Base-by-base conservation (phyloP, 2,329 filamentous ascomycete species). In the Botrytis fragariae region DNA sequence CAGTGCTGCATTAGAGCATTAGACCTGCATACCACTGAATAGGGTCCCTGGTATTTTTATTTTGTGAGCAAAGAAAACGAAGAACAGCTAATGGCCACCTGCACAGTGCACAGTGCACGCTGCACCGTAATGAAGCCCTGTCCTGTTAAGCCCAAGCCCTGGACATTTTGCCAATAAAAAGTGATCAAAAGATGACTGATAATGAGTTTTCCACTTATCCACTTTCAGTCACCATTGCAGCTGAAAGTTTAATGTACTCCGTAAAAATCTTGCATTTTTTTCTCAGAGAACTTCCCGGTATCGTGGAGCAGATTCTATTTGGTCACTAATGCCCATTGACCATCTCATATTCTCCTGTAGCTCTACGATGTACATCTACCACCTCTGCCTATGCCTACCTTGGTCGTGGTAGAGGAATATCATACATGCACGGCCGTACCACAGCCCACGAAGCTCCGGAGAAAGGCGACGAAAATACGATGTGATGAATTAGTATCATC, bases 351-450 rank as follows among this genome's bases (percentile, higher is more conserved):
- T 18, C n/a, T 57, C 48, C 48, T 16, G 7, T 14, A 16, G 12
- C 48, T 54, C 48, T 54, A 16, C 32, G 32, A 35, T 35, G 32
- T 35, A 35, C 48, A 5, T 54, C 48, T n/a, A 1, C 25, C 48
- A 16, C 48, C 48, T 51, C 48, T 51, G 16, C 48, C 48, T 54
- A 54, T n/a, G 48, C 48, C 48, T 7, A 51, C 48, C 48, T 54
- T 2, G 48, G 48, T 54, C 48, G 48, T 54, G 48, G 48, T 16
- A 14, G 39, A 68, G 32, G 44, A 37, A 42, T 37, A 62, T 48
- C 64, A 73, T 69, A 45, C 45, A 63, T 73, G 57, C 65, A 73
- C 72, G 65, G 65, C 65, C 44, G 72, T 73, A 70, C 64, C 65
- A 69, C 65, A 62, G 65, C 72, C 72, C 39, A 69, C 48, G n/a